A percentile compares a stretch with the other conserved stretches of the same genome.
These are phyloP conservation scores for Tolypocladium inflatum DNA, from an alignment of 2,329 filamentous ascomycete species.

Conservation along the genomic window DNA sequence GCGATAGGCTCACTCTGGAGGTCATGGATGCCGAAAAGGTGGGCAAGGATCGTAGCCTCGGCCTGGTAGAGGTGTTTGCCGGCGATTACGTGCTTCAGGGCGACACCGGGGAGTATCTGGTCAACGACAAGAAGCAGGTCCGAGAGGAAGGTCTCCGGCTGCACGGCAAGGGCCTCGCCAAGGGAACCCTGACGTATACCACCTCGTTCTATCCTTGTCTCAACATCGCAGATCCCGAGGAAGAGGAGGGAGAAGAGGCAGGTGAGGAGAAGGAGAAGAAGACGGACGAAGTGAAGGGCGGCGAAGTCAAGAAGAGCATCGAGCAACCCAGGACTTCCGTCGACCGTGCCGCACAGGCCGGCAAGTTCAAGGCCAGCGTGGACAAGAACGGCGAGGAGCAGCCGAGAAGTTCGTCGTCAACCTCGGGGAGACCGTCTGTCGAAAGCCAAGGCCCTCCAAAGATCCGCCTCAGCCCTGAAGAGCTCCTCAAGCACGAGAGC, in stretches of 20 bases:
- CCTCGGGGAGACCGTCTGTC: constrained; percentile 14
- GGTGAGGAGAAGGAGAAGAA: constrained; percentile 5
- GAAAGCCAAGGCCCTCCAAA: constrained; percentile 56
- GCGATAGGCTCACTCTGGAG: constrained; percentile 79
- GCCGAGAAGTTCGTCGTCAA: constrained; percentile 27
- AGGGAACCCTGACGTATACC: constrained; percentile 75
- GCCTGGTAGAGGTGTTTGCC: constrained; percentile 66
- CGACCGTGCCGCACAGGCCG: constrained; percentile 21
- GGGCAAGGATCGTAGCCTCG: constrained; percentile 82
- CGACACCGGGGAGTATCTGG: constrained; percentile 70
- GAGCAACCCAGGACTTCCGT: constrained; percentile 6
- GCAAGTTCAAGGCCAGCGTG: constrained; percentile 32
- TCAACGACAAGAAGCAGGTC: constrained; percentile 65
- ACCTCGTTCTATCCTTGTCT: constrained; percentile 85
- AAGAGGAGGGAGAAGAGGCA: constrained; percentile 54
- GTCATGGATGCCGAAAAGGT: constrained; percentile 96
- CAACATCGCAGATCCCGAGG: constrained; percentile 80
- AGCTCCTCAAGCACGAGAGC: constrained; percentile 78
- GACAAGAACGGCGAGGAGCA: constrained; percentile 17
- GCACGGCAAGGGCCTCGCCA: constrained; percentile 61
- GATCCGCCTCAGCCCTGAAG: constrained; percentile 66
- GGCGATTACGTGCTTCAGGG: constrained; percentile 71
- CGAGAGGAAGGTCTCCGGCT: constrained; percentile 62
- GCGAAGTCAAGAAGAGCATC: constrained; percentile 1
- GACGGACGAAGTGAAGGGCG: background rate